Evolutionary conservation across 306 rosid genomes (phyloP).

Genomic region (Begonia loranthoides): DNA sequence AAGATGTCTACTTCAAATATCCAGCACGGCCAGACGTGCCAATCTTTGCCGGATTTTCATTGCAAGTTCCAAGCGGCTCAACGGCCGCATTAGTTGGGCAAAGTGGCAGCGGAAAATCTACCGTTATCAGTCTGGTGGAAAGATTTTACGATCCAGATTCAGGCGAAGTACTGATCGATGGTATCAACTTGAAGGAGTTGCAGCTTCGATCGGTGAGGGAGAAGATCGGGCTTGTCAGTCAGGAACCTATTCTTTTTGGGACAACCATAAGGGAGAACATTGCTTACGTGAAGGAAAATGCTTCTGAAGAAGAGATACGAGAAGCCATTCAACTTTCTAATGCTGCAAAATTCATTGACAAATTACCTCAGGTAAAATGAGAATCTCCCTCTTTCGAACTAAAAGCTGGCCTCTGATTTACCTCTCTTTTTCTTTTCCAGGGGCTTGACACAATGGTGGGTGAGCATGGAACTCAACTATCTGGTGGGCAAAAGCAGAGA

Average conservation of each 20-base stretch:
- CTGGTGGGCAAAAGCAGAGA: slow-evolving; percentile 97
- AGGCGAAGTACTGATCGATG: slow-evolving; percentile 74
- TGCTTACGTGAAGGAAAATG: slow-evolving; percentile 69
- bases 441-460: slow-evolving; percentile 81
- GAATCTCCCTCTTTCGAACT: background rate
- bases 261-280: slow-evolving; percentile 58
- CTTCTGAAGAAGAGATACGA: slow-evolving; percentile 54
- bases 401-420: background rate
- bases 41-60: slow-evolving; percentile 69
- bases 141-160: slow-evolving; percentile 83
- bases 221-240: slow-evolving; percentile 79
- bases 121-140: slow-evolving; percentile 59
- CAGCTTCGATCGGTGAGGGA: slow-evolving; percentile 61
- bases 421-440: slow-evolving; percentile 15
- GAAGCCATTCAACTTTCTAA: slow-evolving; percentile 60
- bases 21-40: slow-evolving; percentile 74
- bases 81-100: slow-evolving; percentile 84
- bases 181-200: slow-evolving; percentile 41
- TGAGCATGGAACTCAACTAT: slow-evolving; percentile 79
- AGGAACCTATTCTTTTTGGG: slow-evolving; percentile 65
- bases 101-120: slow-evolving; percentile 94
- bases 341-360: slow-evolving; percentile 76
- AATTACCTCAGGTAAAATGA: slow-evolving; percentile 42
- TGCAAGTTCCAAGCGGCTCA: slow-evolving; percentile 48
- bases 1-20: slow-evolving; percentile 53